These are phyloP conservation scores for Areca catechu DNA, from an alignment of 176 grass and related monocot genomes.

Conservation along the genomic window DNA sequence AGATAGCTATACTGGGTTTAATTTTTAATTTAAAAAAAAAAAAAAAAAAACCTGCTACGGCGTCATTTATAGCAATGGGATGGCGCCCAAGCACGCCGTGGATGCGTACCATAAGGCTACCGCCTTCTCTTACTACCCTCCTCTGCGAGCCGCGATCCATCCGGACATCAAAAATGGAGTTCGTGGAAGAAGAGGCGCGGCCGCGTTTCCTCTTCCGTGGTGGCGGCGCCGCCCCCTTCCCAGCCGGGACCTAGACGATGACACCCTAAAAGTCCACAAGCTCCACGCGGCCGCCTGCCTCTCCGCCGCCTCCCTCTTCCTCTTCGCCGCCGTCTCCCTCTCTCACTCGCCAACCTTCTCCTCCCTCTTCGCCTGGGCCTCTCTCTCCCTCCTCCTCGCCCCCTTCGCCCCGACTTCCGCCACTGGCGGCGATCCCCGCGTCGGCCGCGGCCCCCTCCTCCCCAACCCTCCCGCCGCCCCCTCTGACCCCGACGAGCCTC, in stretches of 20 bases:
- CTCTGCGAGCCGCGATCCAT: no score
- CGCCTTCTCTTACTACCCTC: no score
- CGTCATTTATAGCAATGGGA: no score
- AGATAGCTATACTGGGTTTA: no score
- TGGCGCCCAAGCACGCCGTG: no score
- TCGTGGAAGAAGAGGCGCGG: slow-evolving; percentile 59
- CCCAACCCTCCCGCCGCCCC: slow-evolving; percentile 13
- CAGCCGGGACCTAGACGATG: neutral
- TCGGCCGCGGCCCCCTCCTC: slow-evolving; percentile 46
- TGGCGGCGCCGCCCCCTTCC: slow-evolving; percentile 1
- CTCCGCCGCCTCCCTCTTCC: slow-evolving; percentile 23
- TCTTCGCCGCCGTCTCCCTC: slow-evolving; percentile 30
- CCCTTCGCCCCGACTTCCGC: slow-evolving; percentile 53
- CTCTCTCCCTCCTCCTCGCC: slow-evolving; percentile 48
- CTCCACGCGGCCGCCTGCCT: slow-evolving; percentile 30
- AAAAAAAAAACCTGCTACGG: no score
- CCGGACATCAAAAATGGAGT: slow-evolving; percentile 77
- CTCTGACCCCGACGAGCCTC: neutral
- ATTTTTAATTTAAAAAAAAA: no score
- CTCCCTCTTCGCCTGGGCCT: slow-evolving; percentile 47
- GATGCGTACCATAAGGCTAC: no score
- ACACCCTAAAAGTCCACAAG: slow-evolving; percentile 16
- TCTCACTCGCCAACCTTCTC: slow-evolving; percentile 27
- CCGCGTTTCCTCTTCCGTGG: slow-evolving; percentile 50
- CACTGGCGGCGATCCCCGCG: slow-evolving; percentile 47